phyloP scores from a whole-genome alignment of 768 basidiomycete genomes.

The Calocera viscosa region DNA sequence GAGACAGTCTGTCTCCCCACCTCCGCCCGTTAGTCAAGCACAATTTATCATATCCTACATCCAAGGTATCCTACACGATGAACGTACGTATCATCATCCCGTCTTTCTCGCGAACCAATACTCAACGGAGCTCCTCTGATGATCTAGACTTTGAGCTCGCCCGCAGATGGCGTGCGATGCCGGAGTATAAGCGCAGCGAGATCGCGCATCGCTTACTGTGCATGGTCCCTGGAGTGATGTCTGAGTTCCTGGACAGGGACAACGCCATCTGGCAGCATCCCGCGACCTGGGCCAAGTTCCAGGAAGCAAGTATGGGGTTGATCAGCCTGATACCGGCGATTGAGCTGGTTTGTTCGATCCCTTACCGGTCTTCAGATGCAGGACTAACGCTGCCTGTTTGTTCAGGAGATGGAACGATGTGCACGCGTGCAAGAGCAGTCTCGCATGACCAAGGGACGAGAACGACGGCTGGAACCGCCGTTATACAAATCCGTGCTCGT shows the following conservation, averaged over 20 bases:
- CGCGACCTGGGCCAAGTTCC: not conserved
- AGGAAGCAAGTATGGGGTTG: slow-evolving; percentile 1
- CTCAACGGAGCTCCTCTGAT: not conserved
- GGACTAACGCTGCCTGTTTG: not conserved
- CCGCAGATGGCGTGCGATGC: not conserved
- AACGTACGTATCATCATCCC: not conserved
- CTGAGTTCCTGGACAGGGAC: not conserved
- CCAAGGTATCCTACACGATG: not conserved
- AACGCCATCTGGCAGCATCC: not conserved
- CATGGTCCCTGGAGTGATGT: not conserved
- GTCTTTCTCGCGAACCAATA: not conserved
- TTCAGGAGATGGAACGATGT: not conserved
- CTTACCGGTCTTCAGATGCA: not conserved
- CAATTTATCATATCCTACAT: slow-evolving; percentile 1
- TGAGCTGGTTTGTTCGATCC: not conserved
- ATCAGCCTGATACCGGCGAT: not conserved
- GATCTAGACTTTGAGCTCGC: not conserved
- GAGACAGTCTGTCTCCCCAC: not conserved
- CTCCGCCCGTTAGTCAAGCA: not conserved
- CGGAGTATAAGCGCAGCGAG: not conserved
- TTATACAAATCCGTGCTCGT: slow-evolving; percentile 3
- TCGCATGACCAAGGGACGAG: not conserved
- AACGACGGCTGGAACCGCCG: not conserved
- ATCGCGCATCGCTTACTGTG: not conserved
- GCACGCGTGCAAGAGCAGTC: not conserved